Evolutionary conservation across 345 rosid species (phyloP), one percentile per base, ranked within the genome.

Genomic region (Luvunga scandens): DNA sequence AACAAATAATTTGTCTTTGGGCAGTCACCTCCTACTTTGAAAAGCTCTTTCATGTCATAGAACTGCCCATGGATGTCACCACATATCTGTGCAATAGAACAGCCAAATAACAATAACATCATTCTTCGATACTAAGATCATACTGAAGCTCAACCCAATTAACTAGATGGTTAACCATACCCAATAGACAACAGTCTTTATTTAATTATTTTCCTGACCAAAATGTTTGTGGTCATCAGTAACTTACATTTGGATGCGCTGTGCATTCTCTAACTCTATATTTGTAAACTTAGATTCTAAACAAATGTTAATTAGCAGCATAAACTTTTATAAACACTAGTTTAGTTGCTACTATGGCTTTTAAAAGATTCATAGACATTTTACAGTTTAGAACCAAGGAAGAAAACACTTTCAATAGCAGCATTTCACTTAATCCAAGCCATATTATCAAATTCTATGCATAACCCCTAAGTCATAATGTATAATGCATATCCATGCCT

Each of bases 21-120:
- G 80, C 98, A 94, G 85, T 94, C 99, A 59, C 97, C 98, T 42
- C 99, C 99, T 14, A 89, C 97, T 83, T 77, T 93, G 84, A 97
- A 97, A 83, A 94, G 99, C 91, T 93, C 98, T 81, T 91, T 94
- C 98, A 97, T 87, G 82, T 97, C 99, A 82, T 90, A 94, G 83
- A 97, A 94, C 85, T 97, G 98, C 33, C 99, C 98, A 78, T 97
- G 99, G 74, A 97, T 94, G 79, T 97, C 99, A 77, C 99, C 99
- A 42, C 98, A 97, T 85, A 97, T 89, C 99, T 92, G 79, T 24
- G 69, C 30, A 74, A 25, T 48, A 56, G 36, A 82, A 36, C 56
- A 64, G 21, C 25, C 50, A 75, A 71, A 25, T 21, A 48, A 33
- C n/a, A 70, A 73, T 39, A 77, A 71, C 72, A 72, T 10, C 53